Percentiles rank a stretch among this genome's conserved stretches.
These are phyloP conservation scores for Saraca asoca DNA, from an alignment of 331 rosid species.

Conservation along the genomic window DNA sequence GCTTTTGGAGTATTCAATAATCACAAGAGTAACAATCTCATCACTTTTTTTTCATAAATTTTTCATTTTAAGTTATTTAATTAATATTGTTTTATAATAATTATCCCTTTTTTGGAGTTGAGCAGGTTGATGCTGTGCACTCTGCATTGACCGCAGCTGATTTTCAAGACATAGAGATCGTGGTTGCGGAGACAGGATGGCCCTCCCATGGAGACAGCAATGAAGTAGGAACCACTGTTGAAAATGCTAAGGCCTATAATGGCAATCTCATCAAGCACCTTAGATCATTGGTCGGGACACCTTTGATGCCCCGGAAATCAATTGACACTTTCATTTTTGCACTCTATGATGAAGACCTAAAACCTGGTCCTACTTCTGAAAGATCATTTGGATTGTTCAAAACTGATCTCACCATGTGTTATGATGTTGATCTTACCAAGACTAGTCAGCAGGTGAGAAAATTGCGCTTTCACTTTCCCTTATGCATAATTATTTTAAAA, in stretches of 20 bases:
- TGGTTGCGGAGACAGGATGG: slow-evolving; percentile 97
- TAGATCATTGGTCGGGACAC: slow-evolving; percentile 86
- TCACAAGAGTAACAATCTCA: too few relatives aligned
- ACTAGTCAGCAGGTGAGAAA: slow-evolving; percentile 67
- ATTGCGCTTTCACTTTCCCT: background rate
- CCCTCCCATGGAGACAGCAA: slow-evolving; percentile 75
- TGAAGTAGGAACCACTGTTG: slow-evolving; percentile 69
- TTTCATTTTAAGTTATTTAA: too few relatives aligned
- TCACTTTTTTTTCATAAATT: too few relatives aligned
- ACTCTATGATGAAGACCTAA: slow-evolving; percentile 73
- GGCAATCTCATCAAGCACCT: slow-evolving; percentile 86
- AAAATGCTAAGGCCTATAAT: slow-evolving; percentile 83
- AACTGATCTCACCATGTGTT: slow-evolving; percentile 62
- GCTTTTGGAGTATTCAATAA: too few relatives aligned
- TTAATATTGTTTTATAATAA: too few relatives aligned
- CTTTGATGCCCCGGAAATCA: slow-evolving; percentile 87
- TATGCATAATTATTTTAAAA: too few relatives aligned
- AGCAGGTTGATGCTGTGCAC: slow-evolving; percentile 83
- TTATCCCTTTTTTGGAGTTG: background rate
- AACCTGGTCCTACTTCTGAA: slow-evolving; percentile 75
- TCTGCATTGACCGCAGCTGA: slow-evolving; percentile 70
- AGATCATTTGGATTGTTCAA: slow-evolving; percentile 75
- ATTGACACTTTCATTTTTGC: slow-evolving; percentile 82
- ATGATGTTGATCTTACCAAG: slow-evolving; percentile 75
- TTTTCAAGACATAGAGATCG: slow-evolving; percentile 64